Evolutionary conservation across 371 early-diverging fungal genomes (phyloP).

Genomic region (Haplosporangium sp.): DNA sequence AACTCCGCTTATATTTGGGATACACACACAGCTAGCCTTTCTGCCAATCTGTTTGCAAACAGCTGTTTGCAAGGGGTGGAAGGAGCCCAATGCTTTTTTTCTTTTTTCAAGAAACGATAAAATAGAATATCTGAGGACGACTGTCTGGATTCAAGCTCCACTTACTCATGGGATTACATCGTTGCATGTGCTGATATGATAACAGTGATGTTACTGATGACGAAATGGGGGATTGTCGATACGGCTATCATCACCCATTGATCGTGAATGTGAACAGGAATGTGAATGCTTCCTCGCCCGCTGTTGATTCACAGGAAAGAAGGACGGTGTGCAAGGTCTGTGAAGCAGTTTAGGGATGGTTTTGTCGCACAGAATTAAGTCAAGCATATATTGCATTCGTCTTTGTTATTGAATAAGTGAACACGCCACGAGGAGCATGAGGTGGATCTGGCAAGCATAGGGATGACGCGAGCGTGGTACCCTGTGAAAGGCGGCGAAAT

Average conservation of each 20-base stretch:
- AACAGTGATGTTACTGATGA: too few relatives aligned
- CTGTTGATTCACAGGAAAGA: not conserved
- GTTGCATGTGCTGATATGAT: too few relatives aligned
- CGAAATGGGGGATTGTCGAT: too few relatives aligned
- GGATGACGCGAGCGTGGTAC: too few relatives aligned
- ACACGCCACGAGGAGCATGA: not conserved
- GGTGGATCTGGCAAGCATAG: not conserved
- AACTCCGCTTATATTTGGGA: constrained; percentile 11
- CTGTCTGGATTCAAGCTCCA: not conserved
- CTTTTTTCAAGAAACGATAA: not conserved
- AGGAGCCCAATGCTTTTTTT: too few relatives aligned
- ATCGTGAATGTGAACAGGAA: not conserved
- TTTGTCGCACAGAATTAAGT: not conserved
- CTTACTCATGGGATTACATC: too few relatives aligned
- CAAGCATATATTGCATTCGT: not conserved
- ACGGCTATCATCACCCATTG: too few relatives aligned
- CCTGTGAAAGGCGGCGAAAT: too few relatives aligned
- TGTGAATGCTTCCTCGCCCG: not conserved
- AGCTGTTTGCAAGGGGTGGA: not conserved
- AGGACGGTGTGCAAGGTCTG: too few relatives aligned
- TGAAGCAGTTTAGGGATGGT: not conserved
- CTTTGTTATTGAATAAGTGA: not conserved
- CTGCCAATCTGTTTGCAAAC: not conserved
- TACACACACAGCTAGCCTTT: not conserved
- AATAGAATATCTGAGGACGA: not conserved